A percentile compares a stretch with the other conserved stretches of the same genome.
Conservation (phyloP, 805 yeast genomes). For the Kazachstania martiniae region DNA sequence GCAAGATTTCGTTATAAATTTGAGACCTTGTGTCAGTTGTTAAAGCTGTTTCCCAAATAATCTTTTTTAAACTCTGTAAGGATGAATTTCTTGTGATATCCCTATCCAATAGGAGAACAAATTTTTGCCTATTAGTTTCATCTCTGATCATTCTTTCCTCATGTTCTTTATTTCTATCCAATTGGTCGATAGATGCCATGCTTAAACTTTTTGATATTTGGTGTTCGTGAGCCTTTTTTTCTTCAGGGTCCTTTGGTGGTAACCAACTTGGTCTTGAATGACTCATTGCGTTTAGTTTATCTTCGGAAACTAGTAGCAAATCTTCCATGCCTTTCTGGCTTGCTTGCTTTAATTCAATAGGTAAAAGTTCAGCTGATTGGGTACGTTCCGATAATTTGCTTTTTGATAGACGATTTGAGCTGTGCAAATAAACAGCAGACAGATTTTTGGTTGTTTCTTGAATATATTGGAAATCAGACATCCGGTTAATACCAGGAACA, state of each 20-base stretch:
- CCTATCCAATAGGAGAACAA: constrained; percentile 19
- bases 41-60: constrained; percentile 26
- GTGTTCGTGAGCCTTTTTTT: constrained; percentile 43
- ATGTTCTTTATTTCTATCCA: constrained; percentile 21
- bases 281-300: constrained; percentile 43
- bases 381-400: constrained; percentile 31
- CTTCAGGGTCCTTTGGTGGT: constrained; percentile 52
- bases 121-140: constrained; percentile 20
- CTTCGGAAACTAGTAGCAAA: constrained; percentile 46
- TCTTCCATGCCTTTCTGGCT: constrained; percentile 43
- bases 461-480: constrained; percentile 24
- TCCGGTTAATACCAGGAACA: constrained; percentile 32
- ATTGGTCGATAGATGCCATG: constrained; percentile 26
- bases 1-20: constrained; percentile 17
- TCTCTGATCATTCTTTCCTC: constrained; percentile 18
- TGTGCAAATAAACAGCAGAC: constrained; percentile 32
- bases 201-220: constrained; percentile 37
- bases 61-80: constrained; percentile 13
- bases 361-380: constrained; percentile 28
- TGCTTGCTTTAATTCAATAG: constrained; percentile 29
- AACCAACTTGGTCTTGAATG: constrained; percentile 62
- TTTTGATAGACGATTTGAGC: constrained; percentile 28
- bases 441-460: constrained; percentile 31
- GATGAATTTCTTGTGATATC: constrained; percentile 27
- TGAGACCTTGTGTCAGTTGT: constrained; percentile 13